phyloP scores from a whole-genome alignment of 352 stramenopile genomes.

The Elongisporangium undulatum region DNA sequence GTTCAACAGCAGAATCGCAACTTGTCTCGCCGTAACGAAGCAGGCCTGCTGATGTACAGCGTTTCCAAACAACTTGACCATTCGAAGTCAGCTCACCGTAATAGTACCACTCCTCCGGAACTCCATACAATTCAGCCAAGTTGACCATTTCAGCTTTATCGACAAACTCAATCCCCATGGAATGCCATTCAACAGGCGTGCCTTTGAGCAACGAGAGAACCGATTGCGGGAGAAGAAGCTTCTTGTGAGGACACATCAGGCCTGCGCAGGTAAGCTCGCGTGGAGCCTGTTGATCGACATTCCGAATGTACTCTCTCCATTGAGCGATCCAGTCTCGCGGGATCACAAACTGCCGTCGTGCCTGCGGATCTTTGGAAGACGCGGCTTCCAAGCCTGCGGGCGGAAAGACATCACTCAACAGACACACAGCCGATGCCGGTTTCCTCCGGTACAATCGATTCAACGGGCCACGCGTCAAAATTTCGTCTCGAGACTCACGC shows the following conservation, averaged over 20 bases:
- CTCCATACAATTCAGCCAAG: constrained; percentile 52
- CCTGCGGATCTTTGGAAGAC: constrained; percentile 18
- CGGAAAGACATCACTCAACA: constrained; percentile 44
- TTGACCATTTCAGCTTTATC: constrained; percentile 53
- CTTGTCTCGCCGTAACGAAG: constrained; percentile 18
- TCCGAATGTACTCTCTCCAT: constrained; percentile 73
- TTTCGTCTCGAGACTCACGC: constrained; percentile 44
- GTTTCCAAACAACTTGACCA: constrained; percentile 32
- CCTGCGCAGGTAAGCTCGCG: constrained; percentile 20
- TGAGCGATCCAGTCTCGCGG: constrained; percentile 45
- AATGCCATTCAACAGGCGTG: constrained; percentile 27
- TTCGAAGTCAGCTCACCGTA: constrained; percentile 33
- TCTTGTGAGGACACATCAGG: constrained; percentile 49
- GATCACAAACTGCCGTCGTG: constrained; percentile 52
- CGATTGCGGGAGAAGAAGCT: constrained; percentile 45
- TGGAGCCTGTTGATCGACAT: constrained; percentile 44
- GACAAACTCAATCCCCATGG: constrained; percentile 58
- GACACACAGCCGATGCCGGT: constrained; percentile 16
- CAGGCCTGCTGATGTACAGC: constrained; percentile 37
- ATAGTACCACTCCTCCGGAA: constrained; percentile 38
- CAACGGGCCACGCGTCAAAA: constrained; percentile 49
- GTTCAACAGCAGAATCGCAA: constrained; percentile 19
- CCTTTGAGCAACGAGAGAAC: constrained; percentile 39
- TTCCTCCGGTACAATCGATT: constrained; percentile 48
- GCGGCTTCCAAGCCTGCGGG: constrained; percentile 8